Base-by-base conservation (phyloP, 2,329 filamentous ascomycete species). In the Penicillium freii region DNA sequence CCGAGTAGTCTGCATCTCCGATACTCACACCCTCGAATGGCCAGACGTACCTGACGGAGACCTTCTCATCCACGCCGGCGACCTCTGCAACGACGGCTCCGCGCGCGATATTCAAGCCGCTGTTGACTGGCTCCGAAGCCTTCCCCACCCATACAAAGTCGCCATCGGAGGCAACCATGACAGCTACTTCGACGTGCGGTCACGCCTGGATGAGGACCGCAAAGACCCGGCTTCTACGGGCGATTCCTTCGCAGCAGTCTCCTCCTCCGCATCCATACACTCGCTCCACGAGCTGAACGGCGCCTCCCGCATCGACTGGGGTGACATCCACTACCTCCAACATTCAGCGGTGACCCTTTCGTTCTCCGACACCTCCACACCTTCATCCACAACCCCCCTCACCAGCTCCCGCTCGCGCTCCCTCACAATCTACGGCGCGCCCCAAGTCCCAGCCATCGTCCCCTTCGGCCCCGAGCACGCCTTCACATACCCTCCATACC, bases 121-220 rank as follows among this genome's bases (percentile, higher is more conserved):
- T 67, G 80, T 97, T 43, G 84, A 96, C 77, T 97, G 91, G 91
- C 80, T 97, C 13, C 82, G 81, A 46, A 78, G 79, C 4, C 82
- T 92, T 8, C 89, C 90, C 0, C 91, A 96, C 69, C 76, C 77
- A 36, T 83, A 95, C 73, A 96, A 96, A 74, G 81, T 97, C 25
- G 83, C 92, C 36, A 86, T 97, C 33, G 85, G 86, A 33, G 93
- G 93, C 1, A 97, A 97, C 71, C 93, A 97, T 73, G 93, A 97
- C 70, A 87, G 85, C 66, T 95, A 86, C 78, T 89, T 96, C 60
- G 93, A 96, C 73, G 79, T 83, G 25, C 79, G 80, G 34, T 86
- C 85, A 15, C 82, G 89, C 4, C 74, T 72, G 17, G 75, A 80
- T 10, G 78, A 82, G 45, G 86, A 91, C 68, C 79, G 80, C 33